Base-by-base conservation (phyloP, 179 eudicot species). In the Beta macrorhiza region DNA sequence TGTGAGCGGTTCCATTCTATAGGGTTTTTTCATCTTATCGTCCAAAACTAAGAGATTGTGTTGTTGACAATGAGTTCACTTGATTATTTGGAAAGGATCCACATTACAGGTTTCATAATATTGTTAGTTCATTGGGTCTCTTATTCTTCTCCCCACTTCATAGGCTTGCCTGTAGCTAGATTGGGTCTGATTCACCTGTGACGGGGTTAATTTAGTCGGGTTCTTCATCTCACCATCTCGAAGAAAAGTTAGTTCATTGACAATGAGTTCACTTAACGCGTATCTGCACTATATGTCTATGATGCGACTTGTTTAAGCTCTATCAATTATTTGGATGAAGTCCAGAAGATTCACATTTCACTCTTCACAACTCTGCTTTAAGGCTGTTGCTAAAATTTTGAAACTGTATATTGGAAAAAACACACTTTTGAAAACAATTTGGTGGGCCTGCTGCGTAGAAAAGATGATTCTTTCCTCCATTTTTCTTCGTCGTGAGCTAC, bases 401-500 rank as follows among this genome's bases (percentile, higher is more conserved):
- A 25, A 25, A 25, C 25, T 1, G 42, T 37, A 37, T 37, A 37
- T 37, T 37, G 3, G 42, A 3, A 37, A 37, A 37, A 37, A 37
- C 42, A 37, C 42, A 0, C 42, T 37, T 69, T 69, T 19, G 44
- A 69, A 69, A 44, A 12, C 52, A 69, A 69, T 52, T 72, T 53
- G 61, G 15, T 53, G 13, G 62, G 11, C 57, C 19, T 10, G 55
- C 15, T 52, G 11, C 62, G 47, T 22, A 15, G 44, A 73, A 73
- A 73, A 53, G 62, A 52, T 53, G 44, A 52, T 73, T 53, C 62
- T 73, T 53, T 72, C 17, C 5, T 72, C 56, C 52, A 20, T 12
- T 52, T 73, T 73, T 73, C 76, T 53, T 0, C 19, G 1, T 53
- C 76, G 76, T 73, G 13, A 73, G 62, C 45, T 73, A 73, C 62